Evolutionary conservation across 148 eudicot species (phyloP).

Genomic region (Drosera capensis): DNA sequence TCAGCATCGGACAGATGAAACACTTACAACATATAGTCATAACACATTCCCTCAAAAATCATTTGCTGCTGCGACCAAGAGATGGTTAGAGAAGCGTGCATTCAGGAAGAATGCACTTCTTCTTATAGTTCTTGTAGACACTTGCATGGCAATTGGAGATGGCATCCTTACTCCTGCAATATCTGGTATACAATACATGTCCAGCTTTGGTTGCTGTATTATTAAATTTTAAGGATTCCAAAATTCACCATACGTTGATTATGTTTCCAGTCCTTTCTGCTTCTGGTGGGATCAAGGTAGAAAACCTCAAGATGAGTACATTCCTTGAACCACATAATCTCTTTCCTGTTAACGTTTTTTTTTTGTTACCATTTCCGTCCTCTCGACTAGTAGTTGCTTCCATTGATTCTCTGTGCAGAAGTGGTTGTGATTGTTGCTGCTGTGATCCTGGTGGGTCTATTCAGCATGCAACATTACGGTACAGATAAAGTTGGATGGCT

Average conservation of each 20-base stretch:
- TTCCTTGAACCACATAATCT: neutral
- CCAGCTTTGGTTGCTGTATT: no score
- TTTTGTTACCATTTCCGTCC: neutral
- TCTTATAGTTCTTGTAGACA: slow-evolving; percentile 71
- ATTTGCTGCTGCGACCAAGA: slow-evolving; percentile 75
- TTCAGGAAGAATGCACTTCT: slow-evolving; percentile 66
- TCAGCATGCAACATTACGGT: slow-evolving; percentile 94
- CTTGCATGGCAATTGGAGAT: slow-evolving; percentile 94
- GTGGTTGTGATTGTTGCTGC: slow-evolving; percentile 82
- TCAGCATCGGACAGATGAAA: slow-evolving; percentile 91
- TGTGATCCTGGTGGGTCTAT: slow-evolving; percentile 67
- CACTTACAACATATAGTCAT: slow-evolving; percentile 91
- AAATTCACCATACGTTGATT: neutral
- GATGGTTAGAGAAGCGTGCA: slow-evolving; percentile 67
- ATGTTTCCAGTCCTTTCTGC: slow-evolving; percentile 55
- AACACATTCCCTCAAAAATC: slow-evolving; percentile 48
- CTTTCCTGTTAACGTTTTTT: neutral
- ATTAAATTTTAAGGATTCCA: no score
- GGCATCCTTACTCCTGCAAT: slow-evolving; percentile 97
- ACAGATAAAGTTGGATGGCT: slow-evolving; percentile 97
- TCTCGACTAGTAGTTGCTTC: neutral
- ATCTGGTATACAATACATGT: slow-evolving; percentile 43
- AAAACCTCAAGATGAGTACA: slow-evolving; percentile 50
- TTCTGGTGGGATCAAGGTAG: slow-evolving; percentile 60
- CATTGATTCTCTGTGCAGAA: slow-evolving; percentile 24